Evolutionary conservation across 179 eudicot genomes (phyloP).

Genomic region (Dionaea muscipula): DNA sequence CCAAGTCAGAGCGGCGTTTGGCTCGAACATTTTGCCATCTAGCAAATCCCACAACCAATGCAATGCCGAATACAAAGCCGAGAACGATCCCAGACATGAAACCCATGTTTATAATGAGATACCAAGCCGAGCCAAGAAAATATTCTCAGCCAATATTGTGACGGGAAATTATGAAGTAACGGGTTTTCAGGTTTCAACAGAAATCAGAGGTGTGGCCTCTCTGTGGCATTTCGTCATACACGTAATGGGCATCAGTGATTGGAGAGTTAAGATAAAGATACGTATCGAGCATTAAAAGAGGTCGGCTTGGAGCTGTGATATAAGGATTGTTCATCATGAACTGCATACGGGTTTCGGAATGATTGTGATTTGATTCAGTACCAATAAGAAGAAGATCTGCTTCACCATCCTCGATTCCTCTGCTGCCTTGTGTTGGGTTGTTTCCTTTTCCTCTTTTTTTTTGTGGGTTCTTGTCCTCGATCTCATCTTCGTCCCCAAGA

Average conservation of each 20-base stretch:
- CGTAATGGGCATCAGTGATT: background rate
- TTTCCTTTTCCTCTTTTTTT: too few species aligned
- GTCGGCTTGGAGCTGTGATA: too few species aligned
- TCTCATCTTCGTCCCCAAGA: too few species aligned
- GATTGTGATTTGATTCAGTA: too few species aligned
- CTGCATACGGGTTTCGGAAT: too few species aligned
- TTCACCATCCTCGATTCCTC: too few species aligned
- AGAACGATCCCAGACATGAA: conserved; percentile 30
- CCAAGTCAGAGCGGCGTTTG: conserved; percentile 52
- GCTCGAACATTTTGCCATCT: conserved; percentile 42
- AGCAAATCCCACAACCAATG: conserved; percentile 42
- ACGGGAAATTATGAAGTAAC: background rate
- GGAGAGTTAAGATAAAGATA: background rate
- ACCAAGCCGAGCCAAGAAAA: conserved; percentile 1
- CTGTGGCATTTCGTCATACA: conserved; percentile 6
- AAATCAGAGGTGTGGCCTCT: background rate
- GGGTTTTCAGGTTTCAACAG: background rate
- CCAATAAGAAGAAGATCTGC: too few species aligned
- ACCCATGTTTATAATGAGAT: conserved; percentile 8
- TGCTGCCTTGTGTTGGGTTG: too few species aligned
- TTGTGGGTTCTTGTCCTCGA: too few species aligned
- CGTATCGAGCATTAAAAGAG: too few species aligned
- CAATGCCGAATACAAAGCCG: conserved; percentile 47
- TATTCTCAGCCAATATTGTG: background rate
- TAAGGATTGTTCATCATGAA: too few species aligned